Base-by-base conservation (phyloP, 805 yeast genomes). In the Candida boleticola region DNA sequence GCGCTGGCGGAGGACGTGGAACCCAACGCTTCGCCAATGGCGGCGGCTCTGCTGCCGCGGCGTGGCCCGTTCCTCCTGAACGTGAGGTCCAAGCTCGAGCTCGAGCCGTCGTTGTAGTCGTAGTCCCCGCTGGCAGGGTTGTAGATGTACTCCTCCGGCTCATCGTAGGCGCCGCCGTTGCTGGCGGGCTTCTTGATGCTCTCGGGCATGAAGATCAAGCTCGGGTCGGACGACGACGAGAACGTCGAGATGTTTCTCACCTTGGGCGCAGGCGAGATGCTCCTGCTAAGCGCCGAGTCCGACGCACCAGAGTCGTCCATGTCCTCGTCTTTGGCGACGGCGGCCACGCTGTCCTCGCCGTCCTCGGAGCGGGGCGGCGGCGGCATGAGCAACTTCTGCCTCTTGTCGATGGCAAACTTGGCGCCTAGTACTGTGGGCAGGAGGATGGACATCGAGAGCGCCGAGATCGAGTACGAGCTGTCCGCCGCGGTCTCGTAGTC, bases 371-470 rank as follows among this genome's bases (percentile, higher is more conserved):
- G 13, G 11, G 50, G 47, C n/a, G 64, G 60, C 7, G 69, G 60
- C 37, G 61, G 54, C 33, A 63, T 55, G n/a, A 63, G 47, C 38
- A 63, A 50, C 39, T 47, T 53, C 14, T 60, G 68, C 40, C 51
- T 57, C 23, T 53, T 48, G 6, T 36, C 39, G 29, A 68, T 45
- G 1, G 76, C 76, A 40, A 60, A 55, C 40, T 61, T 57, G 4
- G 74, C 74, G 0, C 76, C 76, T 17, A 70, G 45, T n/a, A 50
- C 51, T 2, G 76, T 70, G 2, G 74, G 76, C 35, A 66, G 64
- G 9, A 64, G 49, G 7, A 62, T 48, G 7, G 47, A 44, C 7
- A 53, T 40, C 18, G 54, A 43, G 38, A 45, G n/a, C 7, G 30
- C 39, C 11, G 31, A 26, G 16, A 36, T 20, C 41, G 10, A 39